Base-by-base conservation (phyloP, 1,284 basidiomycete genomes). In the Fomitopsis schrenkii region DNA sequence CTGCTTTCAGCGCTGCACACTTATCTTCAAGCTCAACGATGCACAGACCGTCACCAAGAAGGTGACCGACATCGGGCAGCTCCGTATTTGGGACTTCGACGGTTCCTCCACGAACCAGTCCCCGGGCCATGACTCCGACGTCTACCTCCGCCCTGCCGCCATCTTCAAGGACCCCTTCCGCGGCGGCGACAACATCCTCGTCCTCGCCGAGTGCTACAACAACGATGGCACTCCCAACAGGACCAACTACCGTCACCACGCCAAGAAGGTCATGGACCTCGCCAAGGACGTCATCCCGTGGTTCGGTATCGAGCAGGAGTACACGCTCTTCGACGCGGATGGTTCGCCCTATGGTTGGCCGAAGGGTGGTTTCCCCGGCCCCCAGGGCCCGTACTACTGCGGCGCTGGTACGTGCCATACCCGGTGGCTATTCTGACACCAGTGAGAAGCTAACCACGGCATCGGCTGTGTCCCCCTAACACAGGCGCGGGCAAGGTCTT, bases 111-210 rank as follows among this genome's bases (percentile, higher is more conserved):
- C 95, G 73, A 93, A 93, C 78, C 96, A 97, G 80, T 97, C 96
- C 61, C 95, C 95, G 50, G 96, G 95, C 53, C 74, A 84, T 73
- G 93, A 99, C 82, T 99, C 97, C 36, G 97, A 99, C 75, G 91
- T 99, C 81, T 97, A 95, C 82, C 94, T 99, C 68, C 94, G 97
- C 68, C 97, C 97, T 58, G 95, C 88, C 64, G 89, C 96, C 72
- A 96, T 96, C 81, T 99, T 97, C 90, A 96, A 93, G 73, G 97
- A 99, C 76, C 97, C 97, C 60, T 99, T 99, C 95, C 95, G 97
- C 71, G 92, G 95, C 58, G 97, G 97, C 66, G 90, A 96, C 82
- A 98, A 98, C 84, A 97, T 98, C 74, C 87, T 98, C 65, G 95
- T 98, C 70, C 91, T 98, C 60, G 94, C 95, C 60, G 95, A 95